Evolutionary conservation across 1,284 basidiomycete genomes (phyloP).

Genomic region (Ceratobasidium papillatum): DNA sequence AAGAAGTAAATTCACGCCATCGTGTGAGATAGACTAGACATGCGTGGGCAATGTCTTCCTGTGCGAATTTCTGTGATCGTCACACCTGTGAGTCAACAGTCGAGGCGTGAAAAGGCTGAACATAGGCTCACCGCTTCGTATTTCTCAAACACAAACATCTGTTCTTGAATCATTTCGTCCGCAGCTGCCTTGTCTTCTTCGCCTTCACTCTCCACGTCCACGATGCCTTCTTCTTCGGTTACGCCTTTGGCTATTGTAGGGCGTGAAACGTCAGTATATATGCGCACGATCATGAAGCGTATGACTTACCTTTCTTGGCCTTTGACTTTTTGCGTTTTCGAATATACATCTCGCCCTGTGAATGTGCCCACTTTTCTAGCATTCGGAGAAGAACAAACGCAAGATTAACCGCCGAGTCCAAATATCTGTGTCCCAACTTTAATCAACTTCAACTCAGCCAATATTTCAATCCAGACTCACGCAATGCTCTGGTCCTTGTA

Average conservation of each 20-base stretch:
- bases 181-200: constrained; percentile 58
- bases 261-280: constrained; percentile 1
- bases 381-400: constrained; percentile 83
- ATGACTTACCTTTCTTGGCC: constrained; percentile 54
- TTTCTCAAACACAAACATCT: constrained; percentile 86
- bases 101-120: not conserved
- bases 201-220: constrained; percentile 43
- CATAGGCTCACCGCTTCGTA: constrained; percentile 77
- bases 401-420: constrained; percentile 84
- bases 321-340: constrained; percentile 68
- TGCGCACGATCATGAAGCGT: not conserved
- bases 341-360: constrained; percentile 76
- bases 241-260: constrained; percentile 51
- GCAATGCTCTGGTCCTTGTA: constrained; percentile 71
- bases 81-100: not conserved
- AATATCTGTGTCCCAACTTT: constrained; percentile 60
- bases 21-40: constrained; percentile 81
- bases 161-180: constrained; percentile 76
- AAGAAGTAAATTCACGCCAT: constrained; percentile 79
- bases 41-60: constrained; percentile 82
- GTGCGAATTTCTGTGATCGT: constrained; percentile 75
- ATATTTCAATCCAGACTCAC: constrained; percentile 48
- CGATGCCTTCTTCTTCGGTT: constrained; percentile 66
- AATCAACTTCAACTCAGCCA: not conserved
- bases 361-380: constrained; percentile 87